Evolutionary conservation across 2,329 filamentous ascomycete species (phyloP), one percentile per base, ranked within the genome.

Genomic region (Arthroderma uncinatum): DNA sequence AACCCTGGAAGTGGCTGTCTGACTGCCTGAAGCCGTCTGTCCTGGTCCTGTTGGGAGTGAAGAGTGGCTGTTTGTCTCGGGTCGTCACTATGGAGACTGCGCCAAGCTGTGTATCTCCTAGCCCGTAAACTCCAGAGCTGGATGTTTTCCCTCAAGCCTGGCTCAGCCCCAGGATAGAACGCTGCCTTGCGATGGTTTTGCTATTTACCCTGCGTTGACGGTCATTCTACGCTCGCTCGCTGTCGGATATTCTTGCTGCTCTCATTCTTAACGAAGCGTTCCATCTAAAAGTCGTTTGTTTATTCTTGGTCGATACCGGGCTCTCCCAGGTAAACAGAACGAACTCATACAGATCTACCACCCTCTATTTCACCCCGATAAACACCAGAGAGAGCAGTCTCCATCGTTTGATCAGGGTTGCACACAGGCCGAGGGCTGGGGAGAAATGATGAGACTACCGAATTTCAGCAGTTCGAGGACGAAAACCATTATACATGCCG

Each of bases 401-500:
- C 52, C 6, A 28, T 7, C 8, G 48, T 14, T 53, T 14, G 25
- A 39, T 14, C 12, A 16, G 19, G 28, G 23, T 21, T 23, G 25
- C 12, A 39, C 23, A 6, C 9, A 23, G n/a, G 25, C 14, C n/a
- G n/a, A 28, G 25, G n/a, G 14, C 34, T n/a, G 28, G 44, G 39
- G 39, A 14, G 40, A 58, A n/a, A 56, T 34, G 53, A 61, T 62
- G 59, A 57, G 44, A 19, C 55, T 62, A 37, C 56, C 58, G 16
- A 54, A 59, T 16, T 50, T 62, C 37, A 54, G 54, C 37, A 52
- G 28, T 47, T 55, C 59, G 16, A 77, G 79, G 65, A 76, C 74
- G 64, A 84, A 84, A 68, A 78, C 77, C 47, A 70, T 74, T 42
- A 67, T 80, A 39, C 82, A 84, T 67, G 73, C 73, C 44, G 65